Evolutionary conservation across 345 rosid species (phyloP).

Genomic region (Pseudoturritis turrita): DNA sequence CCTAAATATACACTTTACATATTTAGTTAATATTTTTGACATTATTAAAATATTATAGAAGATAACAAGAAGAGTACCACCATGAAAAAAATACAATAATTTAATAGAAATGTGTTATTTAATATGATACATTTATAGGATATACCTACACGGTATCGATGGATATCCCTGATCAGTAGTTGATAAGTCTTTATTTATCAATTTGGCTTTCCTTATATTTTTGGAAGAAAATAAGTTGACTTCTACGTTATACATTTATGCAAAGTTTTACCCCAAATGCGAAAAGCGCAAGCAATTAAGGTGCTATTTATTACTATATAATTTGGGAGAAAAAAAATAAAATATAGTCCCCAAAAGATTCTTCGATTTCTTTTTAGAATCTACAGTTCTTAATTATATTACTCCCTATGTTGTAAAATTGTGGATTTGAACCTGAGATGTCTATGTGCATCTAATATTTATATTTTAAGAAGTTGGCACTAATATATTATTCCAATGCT

Average conservation of each 20-base stretch:
- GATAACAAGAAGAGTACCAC: not conserved
- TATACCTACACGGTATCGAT: slow-evolving; percentile 3
- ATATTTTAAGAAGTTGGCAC: not conserved
- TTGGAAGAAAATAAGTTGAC: slow-evolving; percentile 10
- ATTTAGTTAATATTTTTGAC: no score
- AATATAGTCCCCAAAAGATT: not conserved
- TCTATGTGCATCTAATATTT: slow-evolving; percentile 8
- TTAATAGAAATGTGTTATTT: not conserved
- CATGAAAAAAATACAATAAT: not conserved
- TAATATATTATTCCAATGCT: not conserved
- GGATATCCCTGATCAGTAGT: slow-evolving; percentile 20
- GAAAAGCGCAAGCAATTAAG: not conserved
- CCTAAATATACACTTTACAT: no score
- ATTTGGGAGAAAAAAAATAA: not conserved
- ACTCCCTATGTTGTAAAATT: not conserved
- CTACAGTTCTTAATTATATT: not conserved
- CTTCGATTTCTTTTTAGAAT: not conserved
- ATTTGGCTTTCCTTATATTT: not conserved
- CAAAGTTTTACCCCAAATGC: not conserved
- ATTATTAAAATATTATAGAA: no score
- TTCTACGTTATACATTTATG: not conserved
- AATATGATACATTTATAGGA: not conserved
- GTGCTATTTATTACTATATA: no score
- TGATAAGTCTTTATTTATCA: slow-evolving; percentile 4
- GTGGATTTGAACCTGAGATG: slow-evolving; percentile 11